These are phyloP conservation scores for Colletotrichum gloeosporioides DNA, from an alignment of 2,329 filamentous ascomycete species.

Conservation along the genomic window DNA sequence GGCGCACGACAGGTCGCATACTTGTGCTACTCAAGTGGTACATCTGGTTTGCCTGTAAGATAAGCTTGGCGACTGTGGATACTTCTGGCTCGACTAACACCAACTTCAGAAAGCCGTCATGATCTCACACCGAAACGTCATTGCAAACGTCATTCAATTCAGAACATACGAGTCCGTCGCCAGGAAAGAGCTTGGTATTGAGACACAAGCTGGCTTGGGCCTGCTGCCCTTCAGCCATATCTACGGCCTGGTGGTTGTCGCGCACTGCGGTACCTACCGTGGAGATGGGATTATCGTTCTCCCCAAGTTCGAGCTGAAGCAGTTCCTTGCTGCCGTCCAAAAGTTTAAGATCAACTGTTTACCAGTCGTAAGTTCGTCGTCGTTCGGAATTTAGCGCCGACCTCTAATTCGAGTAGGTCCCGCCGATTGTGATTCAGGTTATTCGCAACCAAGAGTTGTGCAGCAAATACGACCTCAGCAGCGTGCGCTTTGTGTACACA, in stretches of 20 bases:
- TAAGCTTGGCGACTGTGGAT: not conserved
- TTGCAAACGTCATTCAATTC: constrained; percentile 75
- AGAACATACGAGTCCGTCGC: constrained; percentile 44
- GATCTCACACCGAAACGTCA: constrained; percentile 81
- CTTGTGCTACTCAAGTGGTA: constrained; percentile 82
- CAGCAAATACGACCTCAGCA: constrained; percentile 71
- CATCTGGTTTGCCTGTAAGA: constrained; percentile 75
- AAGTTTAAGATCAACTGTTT: constrained; percentile 71
- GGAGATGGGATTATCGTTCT: constrained; percentile 78
- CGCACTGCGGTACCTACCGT: constrained; percentile 68
- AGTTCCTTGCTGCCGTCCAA: constrained; percentile 68
- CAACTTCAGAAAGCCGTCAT: constrained; percentile 75
- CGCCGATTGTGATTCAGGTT: constrained; percentile 79
- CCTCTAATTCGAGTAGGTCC: constrained; percentile 53
- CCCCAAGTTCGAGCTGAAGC: constrained; percentile 76
- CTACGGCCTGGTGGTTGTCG: constrained; percentile 76
- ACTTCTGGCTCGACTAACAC: not conserved
- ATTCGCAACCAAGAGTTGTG: constrained; percentile 65
- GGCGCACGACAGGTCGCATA: constrained; percentile 74
- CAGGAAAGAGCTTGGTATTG: constrained; percentile 40
- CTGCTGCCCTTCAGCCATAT: constrained; percentile 85
- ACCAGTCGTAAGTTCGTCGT: constrained; percentile 59
- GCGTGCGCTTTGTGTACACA: constrained; percentile 69
- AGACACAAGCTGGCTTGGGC: constrained; percentile 60
- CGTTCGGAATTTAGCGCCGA: not conserved